Base-by-base conservation (phyloP, 495 filamentous ascomycete genomes). In the Daldinia loculata region DNA sequence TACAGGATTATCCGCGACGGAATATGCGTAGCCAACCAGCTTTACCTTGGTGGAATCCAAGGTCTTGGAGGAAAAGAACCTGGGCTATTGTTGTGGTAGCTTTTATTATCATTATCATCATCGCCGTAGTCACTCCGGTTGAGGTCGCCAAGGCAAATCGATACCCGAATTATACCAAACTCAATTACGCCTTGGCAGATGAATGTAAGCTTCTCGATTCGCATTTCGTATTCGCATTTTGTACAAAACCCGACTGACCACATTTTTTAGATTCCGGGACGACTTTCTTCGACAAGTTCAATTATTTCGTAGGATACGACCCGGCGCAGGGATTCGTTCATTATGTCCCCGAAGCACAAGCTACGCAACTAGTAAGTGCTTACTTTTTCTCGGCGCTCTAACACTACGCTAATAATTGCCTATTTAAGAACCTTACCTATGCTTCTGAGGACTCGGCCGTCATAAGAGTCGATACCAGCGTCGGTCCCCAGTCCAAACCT, bases 201-300 rank as follows among this genome's bases (percentile, higher is more conserved):
- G 68, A 75, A 56, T 84, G 80, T 82, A 52, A 75, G 77, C 45
- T 17, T 30, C 15, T 41, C 14, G 1, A 22, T 52, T 52, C 19
- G n/a, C 41, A 48, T 29, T 53, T 3, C 6, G 2, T 24, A 48
- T 48, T 58, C 6, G 29, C 3, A 14, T 36, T 36, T 36, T 36
- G 32, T 36, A 36, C 3, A 36, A 12, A 36, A 3, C 43, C 41
- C 24, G 22, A 58, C 65, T 72, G 14, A 75, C 51, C n/a, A 14
- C n/a, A 17, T 15, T 48, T 48, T 11, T 53, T 75, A 86, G 79
- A 84, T 67, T 60, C 75, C 51, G 78, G 81, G 58, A 74, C 76
- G 24, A 67, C 79, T 4, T 90, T 89, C 74, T 89, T 89, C 74
- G 81, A 86, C 72, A 84, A 84, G 55, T 89, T 90, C 77, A 74